phyloP scores from a whole-genome alignment of 2,329 filamentous ascomycete genomes.

The Trichophyton equinum region DNA sequence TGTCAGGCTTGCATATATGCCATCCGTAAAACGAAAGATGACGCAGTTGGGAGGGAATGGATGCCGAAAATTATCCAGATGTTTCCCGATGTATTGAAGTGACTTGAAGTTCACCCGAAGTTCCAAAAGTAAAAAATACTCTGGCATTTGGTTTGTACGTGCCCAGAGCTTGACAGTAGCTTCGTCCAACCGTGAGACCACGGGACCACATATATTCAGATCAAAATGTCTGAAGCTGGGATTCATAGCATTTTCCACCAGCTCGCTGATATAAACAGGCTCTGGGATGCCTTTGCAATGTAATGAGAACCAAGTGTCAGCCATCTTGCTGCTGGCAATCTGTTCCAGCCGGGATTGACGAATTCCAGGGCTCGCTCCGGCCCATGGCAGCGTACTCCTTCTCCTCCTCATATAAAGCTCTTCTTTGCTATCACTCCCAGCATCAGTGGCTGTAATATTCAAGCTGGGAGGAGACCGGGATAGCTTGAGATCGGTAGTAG shows the following conservation, averaged over 20 bases:
- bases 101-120: conserved; percentile 57
- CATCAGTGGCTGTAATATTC: neutral
- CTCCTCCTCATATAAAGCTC: conserved; percentile 28
- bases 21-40: conserved; percentile 73
- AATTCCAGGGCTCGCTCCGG: conserved; percentile 43
- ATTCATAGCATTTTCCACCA: conserved; percentile 68
- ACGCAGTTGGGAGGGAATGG: conserved; percentile 70
- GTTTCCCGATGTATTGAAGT: conserved; percentile 65
- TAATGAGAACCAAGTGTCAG: conserved; percentile 80
- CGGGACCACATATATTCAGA: conserved; percentile 49
- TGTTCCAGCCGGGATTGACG: conserved; percentile 67
- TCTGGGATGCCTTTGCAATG: conserved; percentile 55
- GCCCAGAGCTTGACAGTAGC: conserved; percentile 66
- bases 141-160: conserved; percentile 40
- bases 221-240: conserved; percentile 83
- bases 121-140: conserved; percentile 56
- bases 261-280: conserved; percentile 83
- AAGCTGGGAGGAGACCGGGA: conserved; percentile 9
- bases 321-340: conserved; percentile 57
- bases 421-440: conserved; percentile 10
- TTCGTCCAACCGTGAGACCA: conserved; percentile 52
- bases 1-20: conserved; percentile 63
- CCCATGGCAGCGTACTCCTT: conserved; percentile 52
- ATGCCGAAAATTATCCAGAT: conserved; percentile 51
- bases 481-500: conserved; percentile 42